Percentiles rank a stretch among this genome's conserved stretches.
Conservation (phyloP, 2,329 filamentous ascomycete species). For the Talaromyces marneffei region DNA sequence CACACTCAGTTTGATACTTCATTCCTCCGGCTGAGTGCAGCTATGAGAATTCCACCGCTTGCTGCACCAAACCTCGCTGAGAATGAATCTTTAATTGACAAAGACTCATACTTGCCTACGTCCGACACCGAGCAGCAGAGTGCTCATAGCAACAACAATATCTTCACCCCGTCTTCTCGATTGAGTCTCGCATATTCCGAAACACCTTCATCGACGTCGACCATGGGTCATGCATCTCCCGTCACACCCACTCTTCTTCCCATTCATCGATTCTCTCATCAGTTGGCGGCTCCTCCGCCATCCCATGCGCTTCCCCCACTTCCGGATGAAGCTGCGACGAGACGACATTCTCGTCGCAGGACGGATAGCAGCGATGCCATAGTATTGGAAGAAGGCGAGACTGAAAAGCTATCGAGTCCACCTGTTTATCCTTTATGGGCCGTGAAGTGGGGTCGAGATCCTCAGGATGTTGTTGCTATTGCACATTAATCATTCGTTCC, state of each 20-base stretch:
- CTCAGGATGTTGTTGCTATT: slow-evolving; percentile 28
- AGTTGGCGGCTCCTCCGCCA: slow-evolving; percentile 25
- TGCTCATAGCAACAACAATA: slow-evolving; percentile 18
- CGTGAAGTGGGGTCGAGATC: slow-evolving; percentile 39
- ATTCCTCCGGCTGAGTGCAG: slow-evolving; percentile 36
- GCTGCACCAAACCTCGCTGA: slow-evolving; percentile 19
- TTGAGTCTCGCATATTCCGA: slow-evolving; percentile 35
- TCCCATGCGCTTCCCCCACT: slow-evolving; percentile 28
- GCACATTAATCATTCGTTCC: slow-evolving; percentile 27
- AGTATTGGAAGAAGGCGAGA: slow-evolving; percentile 35
- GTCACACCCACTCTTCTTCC: slow-evolving; percentile 37
- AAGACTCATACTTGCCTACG: slow-evolving; percentile 23
- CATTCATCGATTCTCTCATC: slow-evolving; percentile 35
- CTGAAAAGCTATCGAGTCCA: slow-evolving; percentile 51
- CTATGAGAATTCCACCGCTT: slow-evolving; percentile 22
- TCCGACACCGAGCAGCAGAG: slow-evolving; percentile 34
- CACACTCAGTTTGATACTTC: slow-evolving; percentile 31
- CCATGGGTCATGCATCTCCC: slow-evolving; percentile 34
- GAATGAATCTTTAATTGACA: slow-evolving; percentile 25
- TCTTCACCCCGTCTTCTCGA: slow-evolving; percentile 25
- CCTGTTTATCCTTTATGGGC: slow-evolving; percentile 41
- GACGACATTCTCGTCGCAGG: slow-evolving; percentile 35
- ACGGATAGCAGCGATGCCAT: slow-evolving; percentile 45
- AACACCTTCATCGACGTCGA: slow-evolving; percentile 33
- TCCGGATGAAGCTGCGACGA: slow-evolving; percentile 24